Evolutionary conservation across 495 filamentous ascomycete genomes (phyloP), one percentile per base, ranked within the genome.

Genomic region (Oidiodendron maius): DNA sequence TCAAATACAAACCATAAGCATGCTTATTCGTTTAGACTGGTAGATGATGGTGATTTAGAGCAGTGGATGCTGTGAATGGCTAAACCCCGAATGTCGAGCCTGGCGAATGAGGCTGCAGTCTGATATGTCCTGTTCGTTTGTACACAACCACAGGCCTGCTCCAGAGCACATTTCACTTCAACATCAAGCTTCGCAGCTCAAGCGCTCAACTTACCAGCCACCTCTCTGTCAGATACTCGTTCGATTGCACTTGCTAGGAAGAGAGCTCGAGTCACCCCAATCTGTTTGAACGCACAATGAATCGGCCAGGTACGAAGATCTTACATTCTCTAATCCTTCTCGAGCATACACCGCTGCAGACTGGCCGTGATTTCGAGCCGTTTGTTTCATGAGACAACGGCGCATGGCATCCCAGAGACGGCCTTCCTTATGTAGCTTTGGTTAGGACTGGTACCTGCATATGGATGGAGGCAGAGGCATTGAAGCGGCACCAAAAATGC

Each of bases 221-320:
- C 26, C 26, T 12, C 26, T 30, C 5, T 30, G 12, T 12, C 26
- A 30, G 26, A 30, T 30, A 30, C 36, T 22, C 3, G 8, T 42
- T 21, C 40, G 26, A 30, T 30, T 12, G 26, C 26, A 12, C 5
- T 12, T 12, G 5, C 26, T 30, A 30, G 26, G 26, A 12, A 30
- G 12, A 30, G 26, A 30, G n/a, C n/a, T 30, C 12, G 26, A 12
- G 12, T 5, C n/a, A n/a, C 26, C 34, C 18, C 8, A 21, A 30
- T 3, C 21, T 22, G 37, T 25, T 32, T 15, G 3, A 40, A 39
- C 35, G 49, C 55, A 70, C 65, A 60, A 78, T 78, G 75, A 78
- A 78, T 66, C 69, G 75, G 62, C 68, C 72, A 78, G 75, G 75
- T 78, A 78, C 55, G 65, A 43, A 58, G 55, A 30, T 58, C 58